Evolutionary conservation across 306 rosid genomes (phyloP).

Genomic region (Vicia villosa): DNA sequence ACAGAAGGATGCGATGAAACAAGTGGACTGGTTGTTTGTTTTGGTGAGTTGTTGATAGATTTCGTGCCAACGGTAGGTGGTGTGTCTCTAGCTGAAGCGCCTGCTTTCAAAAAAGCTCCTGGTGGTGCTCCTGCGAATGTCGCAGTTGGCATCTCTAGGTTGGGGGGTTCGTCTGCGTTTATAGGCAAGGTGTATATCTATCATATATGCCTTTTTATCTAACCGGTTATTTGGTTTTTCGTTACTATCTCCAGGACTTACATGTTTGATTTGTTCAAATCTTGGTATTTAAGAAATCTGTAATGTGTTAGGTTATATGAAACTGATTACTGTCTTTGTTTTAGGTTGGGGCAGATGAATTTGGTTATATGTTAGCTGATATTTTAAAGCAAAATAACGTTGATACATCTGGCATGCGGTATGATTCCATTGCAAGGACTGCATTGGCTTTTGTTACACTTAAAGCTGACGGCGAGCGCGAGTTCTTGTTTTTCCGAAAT

Average conservation of each 20-base stretch:
- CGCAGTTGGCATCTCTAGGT: slow-evolving; percentile 83
- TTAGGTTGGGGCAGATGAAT: slow-evolving; percentile 94
- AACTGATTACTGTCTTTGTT: background rate
- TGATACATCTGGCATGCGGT: slow-evolving; percentile 69
- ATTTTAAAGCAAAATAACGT: slow-evolving; percentile 77
- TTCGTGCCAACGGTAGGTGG: slow-evolving; percentile 87
- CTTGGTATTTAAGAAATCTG: background rate
- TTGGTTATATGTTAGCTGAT: slow-evolving; percentile 76
- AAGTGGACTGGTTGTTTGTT: slow-evolving; percentile 66
- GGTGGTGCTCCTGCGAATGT: slow-evolving; percentile 99
- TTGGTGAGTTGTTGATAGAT: slow-evolving; percentile 82
- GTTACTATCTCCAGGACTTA: background rate
- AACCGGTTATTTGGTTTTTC: slow-evolving; percentile 13
- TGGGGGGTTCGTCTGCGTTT: slow-evolving; percentile 91
- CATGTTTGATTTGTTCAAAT: slow-evolving; percentile 1
- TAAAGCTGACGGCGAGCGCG: slow-evolving; percentile 91
- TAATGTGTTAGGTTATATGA: background rate
- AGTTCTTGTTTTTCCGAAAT: slow-evolving; percentile 88
- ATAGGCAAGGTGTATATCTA: slow-evolving; percentile 75
- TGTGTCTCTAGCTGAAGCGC: slow-evolving; percentile 89
- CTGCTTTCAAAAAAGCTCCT: slow-evolving; percentile 92
- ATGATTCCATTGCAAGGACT: slow-evolving; percentile 80
- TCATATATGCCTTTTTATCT: slow-evolving; percentile 29
- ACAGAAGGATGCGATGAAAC: slow-evolving; percentile 34
- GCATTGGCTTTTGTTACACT: slow-evolving; percentile 92